These are phyloP conservation scores for Tagetes patula DNA, from an alignment of 129 eudicot species.

Conservation along the genomic window DNA sequence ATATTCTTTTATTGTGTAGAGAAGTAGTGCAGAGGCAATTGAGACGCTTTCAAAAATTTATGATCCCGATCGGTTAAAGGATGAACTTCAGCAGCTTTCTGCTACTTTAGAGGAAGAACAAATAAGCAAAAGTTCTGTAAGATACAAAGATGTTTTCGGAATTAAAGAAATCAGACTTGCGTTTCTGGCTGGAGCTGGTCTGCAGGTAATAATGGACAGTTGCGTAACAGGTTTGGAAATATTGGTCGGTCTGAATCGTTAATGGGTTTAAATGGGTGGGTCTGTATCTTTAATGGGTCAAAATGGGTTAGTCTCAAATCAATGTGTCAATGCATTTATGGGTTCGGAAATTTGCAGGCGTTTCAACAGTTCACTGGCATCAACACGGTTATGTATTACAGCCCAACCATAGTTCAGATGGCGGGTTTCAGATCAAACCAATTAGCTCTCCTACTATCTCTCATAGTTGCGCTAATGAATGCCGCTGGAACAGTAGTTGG, in stretches of 20 bases:
- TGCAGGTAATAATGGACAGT: conserved; percentile 46
- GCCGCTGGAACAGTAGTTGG: conserved; percentile 64
- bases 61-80: conserved; percentile 64
- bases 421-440: conserved; percentile 70
- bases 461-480: conserved; percentile 63
- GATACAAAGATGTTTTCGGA: conserved; percentile 50
- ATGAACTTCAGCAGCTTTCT: conserved; percentile 69
- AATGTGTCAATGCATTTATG: neutral
- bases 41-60: conserved; percentile 79
- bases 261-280: neutral
- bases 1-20: conserved; percentile 28
- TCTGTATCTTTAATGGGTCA: neutral
- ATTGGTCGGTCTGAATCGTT: neutral
- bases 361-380: conserved; percentile 81
- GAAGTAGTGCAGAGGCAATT: conserved; percentile 64
- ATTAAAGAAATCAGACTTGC: conserved; percentile 72
- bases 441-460: conserved; percentile 66
- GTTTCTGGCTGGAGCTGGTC: conserved; percentile 84
- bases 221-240: neutral
- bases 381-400: conserved; percentile 79
- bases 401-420: conserved; percentile 73
- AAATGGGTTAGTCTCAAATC: neutral
- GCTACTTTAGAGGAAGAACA: conserved; percentile 59
- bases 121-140: conserved; percentile 39
- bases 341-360: conserved; percentile 35